Conservation (phyloP, 345 rosid genomes). For the Erucastrum elatum region DNA sequence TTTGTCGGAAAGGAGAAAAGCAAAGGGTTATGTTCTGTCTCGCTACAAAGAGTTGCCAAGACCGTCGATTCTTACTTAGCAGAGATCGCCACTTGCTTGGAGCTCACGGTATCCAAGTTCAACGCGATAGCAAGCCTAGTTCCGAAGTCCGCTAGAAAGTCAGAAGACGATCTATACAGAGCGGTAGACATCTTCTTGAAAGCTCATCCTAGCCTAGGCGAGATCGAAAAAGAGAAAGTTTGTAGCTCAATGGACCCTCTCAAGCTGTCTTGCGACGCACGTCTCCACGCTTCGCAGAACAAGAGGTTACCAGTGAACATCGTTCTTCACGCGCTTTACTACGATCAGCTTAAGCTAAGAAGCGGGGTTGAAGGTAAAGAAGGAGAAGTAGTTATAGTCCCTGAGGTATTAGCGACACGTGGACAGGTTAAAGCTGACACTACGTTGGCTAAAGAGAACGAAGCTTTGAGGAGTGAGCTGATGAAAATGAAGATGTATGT, state of each 20-base stretch:
- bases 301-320: constrained; percentile 86
- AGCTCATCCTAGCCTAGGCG: constrained; percentile 89
- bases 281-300: constrained; percentile 94
- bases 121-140: constrained; percentile 75
- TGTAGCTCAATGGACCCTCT: constrained; percentile 93
- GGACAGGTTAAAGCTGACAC: constrained; percentile 61
- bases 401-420: constrained; percentile 52
- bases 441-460: constrained; percentile 76
- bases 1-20: constrained; percentile 86
- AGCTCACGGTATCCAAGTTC: constrained; percentile 74
- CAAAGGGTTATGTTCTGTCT: constrained; percentile 48
- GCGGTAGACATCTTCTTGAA: constrained; percentile 84
- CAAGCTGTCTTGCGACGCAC: constrained; percentile 85
- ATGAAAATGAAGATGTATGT: constrained; percentile 82
- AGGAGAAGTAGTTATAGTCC: constrained; percentile 17
- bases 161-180: constrained; percentile 83
- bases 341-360: constrained; percentile 83
- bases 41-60: constrained; percentile 68
- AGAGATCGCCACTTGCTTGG: constrained; percentile 64
- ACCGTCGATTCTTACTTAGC: constrained; percentile 71
- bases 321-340: constrained; percentile 83
- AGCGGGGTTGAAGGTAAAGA: constrained; percentile 48
- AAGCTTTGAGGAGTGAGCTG: constrained; percentile 73
- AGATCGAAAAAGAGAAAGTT: constrained; percentile 83
- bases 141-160: constrained; percentile 71